Conservation (phyloP, 306 rosid genomes). For the Erythrophleum fordii region DNA sequence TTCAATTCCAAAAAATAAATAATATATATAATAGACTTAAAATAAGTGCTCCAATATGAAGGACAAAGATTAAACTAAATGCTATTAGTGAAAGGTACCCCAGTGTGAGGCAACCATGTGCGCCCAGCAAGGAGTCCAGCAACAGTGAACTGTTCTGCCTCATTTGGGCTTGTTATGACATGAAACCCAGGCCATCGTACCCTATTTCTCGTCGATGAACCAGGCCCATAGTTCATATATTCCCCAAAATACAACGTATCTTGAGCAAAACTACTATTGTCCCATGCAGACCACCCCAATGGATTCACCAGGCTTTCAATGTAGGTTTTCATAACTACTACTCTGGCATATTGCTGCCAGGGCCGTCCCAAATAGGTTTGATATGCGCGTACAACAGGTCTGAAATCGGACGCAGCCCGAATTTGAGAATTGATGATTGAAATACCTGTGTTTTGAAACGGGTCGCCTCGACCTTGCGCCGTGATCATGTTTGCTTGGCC, state of each 20-base stretch:
- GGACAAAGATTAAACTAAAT: constrained; percentile 18
- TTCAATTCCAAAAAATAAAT: not conserved
- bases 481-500: constrained; percentile 91
- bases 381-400: constrained; percentile 41
- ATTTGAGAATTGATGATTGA: constrained; percentile 72
- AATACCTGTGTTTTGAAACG: constrained; percentile 68
- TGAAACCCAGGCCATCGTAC: constrained; percentile 79
- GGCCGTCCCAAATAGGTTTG: constrained; percentile 82
- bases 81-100: constrained; percentile 69
- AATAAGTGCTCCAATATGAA: not conserved
- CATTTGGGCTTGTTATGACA: constrained; percentile 47
- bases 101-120: constrained; percentile 79
- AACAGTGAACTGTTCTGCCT: constrained; percentile 60
- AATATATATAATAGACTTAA: not conserved
- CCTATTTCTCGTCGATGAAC: constrained; percentile 57
- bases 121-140: constrained; percentile 64
- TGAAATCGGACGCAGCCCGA: constrained; percentile 59
- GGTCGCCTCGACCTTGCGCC: constrained; percentile 50
- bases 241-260: constrained; percentile 65
- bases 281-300: constrained; percentile 49
- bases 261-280: constrained; percentile 44
- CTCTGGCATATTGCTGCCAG: constrained; percentile 71
- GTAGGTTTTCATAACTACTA: constrained; percentile 59
- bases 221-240: constrained; percentile 70
- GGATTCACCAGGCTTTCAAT: constrained; percentile 58